Base-by-base conservation (phyloP, 2,329 filamentous ascomycete species). In the Xylaria multiplex region DNA sequence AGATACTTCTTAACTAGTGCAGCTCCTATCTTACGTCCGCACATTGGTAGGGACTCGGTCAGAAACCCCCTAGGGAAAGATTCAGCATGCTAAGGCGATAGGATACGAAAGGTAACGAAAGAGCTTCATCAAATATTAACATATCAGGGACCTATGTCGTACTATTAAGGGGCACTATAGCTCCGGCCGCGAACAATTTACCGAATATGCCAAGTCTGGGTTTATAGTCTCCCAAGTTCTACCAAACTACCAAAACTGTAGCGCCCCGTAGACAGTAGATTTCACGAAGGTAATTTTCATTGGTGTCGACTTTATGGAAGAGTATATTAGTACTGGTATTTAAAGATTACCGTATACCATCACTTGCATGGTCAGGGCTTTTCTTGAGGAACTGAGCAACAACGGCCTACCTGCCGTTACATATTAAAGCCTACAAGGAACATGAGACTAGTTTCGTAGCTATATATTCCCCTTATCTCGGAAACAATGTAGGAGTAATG, bases 261-360 rank as follows among this genome's bases (percentile, higher is more conserved):
- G 6, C 46, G n/a, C 2, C 24, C 6, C 2, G 6, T 49, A 24
- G 14, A 27, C 19, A 4, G 22, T 52, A 46, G 6, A 5, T 27
- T 27, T 27, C 27, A 5, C 27, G 2, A 27, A 5, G 27, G 27
- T 37, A 37, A 13, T 22, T 22, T 53, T 58, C 58, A 19, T 58
- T 63, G 1, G 61, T 54, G 22, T 58, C 54, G 7, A 37, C 61
- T 46, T 46, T 48, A 11, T 53, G 14, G 6, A 46, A 63, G 54
- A 27, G 60, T 63, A 2, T 16, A 37, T 8, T 14, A 32, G 2
- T 2, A 3, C 3, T 3, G 1, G 14, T 24, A 1, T 7, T 45
- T 6, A 24, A 60, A 30, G 24, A 64, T 55, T 1, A 19, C 19
- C 19, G 19, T 19, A 59, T 30, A 3, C 16, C 42, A 42, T 55